phyloP scores from a whole-genome alignment of 805 yeast species.

The Nakazawaea populi region DNA sequence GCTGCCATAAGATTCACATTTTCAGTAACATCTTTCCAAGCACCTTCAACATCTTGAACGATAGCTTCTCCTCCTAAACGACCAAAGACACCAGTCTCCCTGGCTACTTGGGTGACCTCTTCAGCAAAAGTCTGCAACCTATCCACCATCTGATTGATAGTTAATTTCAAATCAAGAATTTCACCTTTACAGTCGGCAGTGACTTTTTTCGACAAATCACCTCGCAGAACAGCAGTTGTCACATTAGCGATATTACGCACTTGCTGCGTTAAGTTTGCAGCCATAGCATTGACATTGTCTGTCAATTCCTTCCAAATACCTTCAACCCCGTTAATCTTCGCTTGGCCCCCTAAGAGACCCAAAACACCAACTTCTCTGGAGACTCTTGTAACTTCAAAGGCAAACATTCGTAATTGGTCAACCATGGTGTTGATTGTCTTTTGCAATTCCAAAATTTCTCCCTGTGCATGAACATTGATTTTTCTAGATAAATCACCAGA shows the following conservation, averaged over 20 bases:
- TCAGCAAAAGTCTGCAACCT: slow-evolving; percentile 76
- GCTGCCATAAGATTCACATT: slow-evolving; percentile 86
- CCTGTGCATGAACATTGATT: slow-evolving; percentile 87
- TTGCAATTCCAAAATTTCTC: slow-evolving; percentile 79
- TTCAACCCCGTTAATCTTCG: slow-evolving; percentile 68
- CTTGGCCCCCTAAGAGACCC: slow-evolving; percentile 86
- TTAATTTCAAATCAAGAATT: slow-evolving; percentile 71
- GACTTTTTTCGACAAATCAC: slow-evolving; percentile 75
- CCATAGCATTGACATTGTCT: slow-evolving; percentile 89
- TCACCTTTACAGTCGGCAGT: slow-evolving; percentile 84
- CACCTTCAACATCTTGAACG: slow-evolving; percentile 79
- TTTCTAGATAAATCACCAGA: slow-evolving; percentile 78
- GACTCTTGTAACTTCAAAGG: slow-evolving; percentile 80
- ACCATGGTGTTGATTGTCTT: slow-evolving; percentile 88
- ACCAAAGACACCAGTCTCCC: slow-evolving; percentile 81
- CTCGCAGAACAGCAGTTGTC: slow-evolving; percentile 83
- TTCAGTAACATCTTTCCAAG: slow-evolving; percentile 87
- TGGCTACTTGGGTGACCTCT: slow-evolving; percentile 82
- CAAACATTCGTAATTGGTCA: slow-evolving; percentile 76
- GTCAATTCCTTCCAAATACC: slow-evolving; percentile 88
- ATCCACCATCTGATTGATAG: slow-evolving; percentile 87
- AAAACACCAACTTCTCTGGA: slow-evolving; percentile 89
- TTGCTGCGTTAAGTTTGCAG: slow-evolving; percentile 79
- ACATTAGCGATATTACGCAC: slow-evolving; percentile 85
- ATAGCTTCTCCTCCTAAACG: slow-evolving; percentile 88